Conservation (phyloP, 2,329 filamentous ascomycete genomes). For the Fusarium sp. region DNA sequence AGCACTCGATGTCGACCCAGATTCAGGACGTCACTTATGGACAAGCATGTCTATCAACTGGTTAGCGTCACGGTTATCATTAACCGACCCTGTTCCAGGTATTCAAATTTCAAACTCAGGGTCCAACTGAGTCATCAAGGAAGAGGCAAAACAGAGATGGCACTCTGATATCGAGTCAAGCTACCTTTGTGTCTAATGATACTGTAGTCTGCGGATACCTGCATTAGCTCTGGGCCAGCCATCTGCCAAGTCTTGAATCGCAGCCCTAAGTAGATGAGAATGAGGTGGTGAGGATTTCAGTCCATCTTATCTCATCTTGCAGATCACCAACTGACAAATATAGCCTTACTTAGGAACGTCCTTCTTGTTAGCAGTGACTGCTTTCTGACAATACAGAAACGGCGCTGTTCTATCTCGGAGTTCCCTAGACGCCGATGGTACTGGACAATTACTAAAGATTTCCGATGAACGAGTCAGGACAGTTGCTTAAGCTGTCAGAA, state of each 20-base stretch:
- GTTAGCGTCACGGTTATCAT: constrained; percentile 19
- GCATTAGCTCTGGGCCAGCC: constrained; percentile 4
- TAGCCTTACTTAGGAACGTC: background rate
- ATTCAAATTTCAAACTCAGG: constrained; percentile 5
- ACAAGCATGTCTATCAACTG: background rate
- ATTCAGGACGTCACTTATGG: background rate
- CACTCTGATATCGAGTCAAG: background rate
- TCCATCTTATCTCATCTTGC: background rate
- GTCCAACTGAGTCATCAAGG: constrained; percentile 1
- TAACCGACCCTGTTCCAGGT: constrained; percentile 20
- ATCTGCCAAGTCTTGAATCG: background rate
- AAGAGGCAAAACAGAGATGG: background rate
- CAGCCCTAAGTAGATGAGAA: background rate
- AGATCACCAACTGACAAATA: background rate
- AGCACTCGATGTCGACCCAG: background rate
- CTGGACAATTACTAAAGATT: background rate
- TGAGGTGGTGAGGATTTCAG: background rate
- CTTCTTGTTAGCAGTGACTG: background rate
- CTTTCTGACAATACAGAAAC: background rate
- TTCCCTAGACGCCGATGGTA: background rate
- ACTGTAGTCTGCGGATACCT: background rate
- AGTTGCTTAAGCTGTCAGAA: constrained; percentile 11
- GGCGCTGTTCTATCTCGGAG: background rate
- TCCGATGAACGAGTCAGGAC: background rate
- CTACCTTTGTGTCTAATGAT: background rate